Percentiles rank a stretch among this genome's conserved stretches.
Conservation (phyloP, 192 early-diverging fungal genomes). For the Pilobolus umbonatus region DNA sequence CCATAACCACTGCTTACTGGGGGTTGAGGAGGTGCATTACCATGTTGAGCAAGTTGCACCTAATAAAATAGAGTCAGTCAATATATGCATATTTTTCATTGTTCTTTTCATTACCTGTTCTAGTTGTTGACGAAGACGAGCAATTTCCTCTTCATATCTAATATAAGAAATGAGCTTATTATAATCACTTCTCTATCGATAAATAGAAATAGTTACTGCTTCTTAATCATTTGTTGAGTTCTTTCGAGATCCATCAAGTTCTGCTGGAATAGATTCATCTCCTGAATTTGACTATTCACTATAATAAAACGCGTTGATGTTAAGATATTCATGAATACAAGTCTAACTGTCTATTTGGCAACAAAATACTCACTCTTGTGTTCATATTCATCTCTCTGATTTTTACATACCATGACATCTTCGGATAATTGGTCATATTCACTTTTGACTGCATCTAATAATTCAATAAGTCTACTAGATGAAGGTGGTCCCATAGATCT, state of each 20-base stretch:
- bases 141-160: slow-evolving; percentile 82
- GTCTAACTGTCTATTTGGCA: background rate
- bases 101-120: slow-evolving; percentile 46
- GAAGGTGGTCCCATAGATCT: slow-evolving; percentile 71
- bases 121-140: slow-evolving; percentile 75
- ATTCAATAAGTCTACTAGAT: slow-evolving; percentile 63
- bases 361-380: slow-evolving; percentile 72
- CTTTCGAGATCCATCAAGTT: slow-evolving; percentile 79
- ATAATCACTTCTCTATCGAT: background rate
- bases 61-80: background rate
- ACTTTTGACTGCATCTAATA: slow-evolving; percentile 72
- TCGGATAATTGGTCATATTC: slow-evolving; percentile 79
- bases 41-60: slow-evolving; percentile 24
- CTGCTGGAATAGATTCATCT: slow-evolving; percentile 76
- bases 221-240: slow-evolving; percentile 72
- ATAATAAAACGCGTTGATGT: background rate
- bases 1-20: slow-evolving; percentile 7
- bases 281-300: slow-evolving; percentile 75
- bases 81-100: background rate
- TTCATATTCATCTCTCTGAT: slow-evolving; percentile 84
- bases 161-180: background rate
- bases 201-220: slow-evolving; percentile 52
- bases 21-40: slow-evolving; percentile 3
- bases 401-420: slow-evolving; percentile 66
- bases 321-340: too few relatives aligned